Evolutionary conservation across 176 grass and related monocot genomes (phyloP).

Genomic region (Carex cristatella): DNA sequence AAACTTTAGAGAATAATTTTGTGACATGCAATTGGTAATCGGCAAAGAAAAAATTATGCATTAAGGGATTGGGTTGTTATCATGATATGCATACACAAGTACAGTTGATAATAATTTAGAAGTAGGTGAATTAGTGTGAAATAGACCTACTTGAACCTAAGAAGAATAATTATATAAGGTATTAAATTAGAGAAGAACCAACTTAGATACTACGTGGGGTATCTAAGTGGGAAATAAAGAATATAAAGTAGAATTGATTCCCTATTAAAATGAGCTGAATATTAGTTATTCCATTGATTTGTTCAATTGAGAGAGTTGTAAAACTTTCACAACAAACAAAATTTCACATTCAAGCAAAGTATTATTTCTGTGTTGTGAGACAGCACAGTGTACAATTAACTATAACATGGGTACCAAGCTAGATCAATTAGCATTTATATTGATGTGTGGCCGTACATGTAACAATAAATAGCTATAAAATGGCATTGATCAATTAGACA

Average conservation of each 20-base stretch:
- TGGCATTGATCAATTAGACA: background rate
- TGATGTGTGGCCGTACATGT: background rate
- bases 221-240: background rate
- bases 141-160: constrained; percentile 7
- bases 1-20: background rate
- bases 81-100: background rate
- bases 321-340: background rate
- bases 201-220: background rate
- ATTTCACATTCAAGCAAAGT: background rate
- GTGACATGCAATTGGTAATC: background rate
- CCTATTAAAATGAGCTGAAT: background rate
- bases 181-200: background rate
- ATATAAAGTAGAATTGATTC: background rate
- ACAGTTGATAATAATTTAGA: background rate
- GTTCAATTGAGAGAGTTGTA: background rate
- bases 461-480: background rate
- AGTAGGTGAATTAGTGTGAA: background rate
- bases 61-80: background rate
- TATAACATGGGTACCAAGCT: background rate
- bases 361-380: background rate
- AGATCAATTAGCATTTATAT: constrained; percentile 1
- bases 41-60: background rate
- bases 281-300: background rate
- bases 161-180: background rate
- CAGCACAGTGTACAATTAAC: background rate